Base-by-base conservation (phyloP, 2,329 filamentous ascomycete species). In the Elsinoe necatrix region DNA sequence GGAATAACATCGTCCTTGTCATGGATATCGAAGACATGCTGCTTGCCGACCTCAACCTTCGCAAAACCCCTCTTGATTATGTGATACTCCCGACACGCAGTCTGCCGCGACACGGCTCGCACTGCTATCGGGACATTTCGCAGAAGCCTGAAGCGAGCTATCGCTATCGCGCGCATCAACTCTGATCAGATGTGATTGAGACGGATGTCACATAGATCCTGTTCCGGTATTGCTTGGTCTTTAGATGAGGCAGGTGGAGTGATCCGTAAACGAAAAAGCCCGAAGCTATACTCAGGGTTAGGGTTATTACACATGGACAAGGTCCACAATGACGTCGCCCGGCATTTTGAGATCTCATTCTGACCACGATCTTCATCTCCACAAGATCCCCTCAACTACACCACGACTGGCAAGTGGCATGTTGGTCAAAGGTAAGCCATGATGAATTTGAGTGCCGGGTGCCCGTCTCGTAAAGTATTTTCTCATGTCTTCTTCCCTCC, bases 21-120 rank as follows among this genome's bases (percentile, higher is more conserved):
- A 62, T 77, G 74, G 29, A 64, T 58, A 31, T 51, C 51, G 35
- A 29, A 37, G 54, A 64, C 62, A 11, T 59, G 59, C 29, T 69
- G 64, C 9, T 63, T 57, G 14, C 60, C 55, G 20, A 58, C 58
- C 14, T 45, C 41, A 9, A 56, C 54, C 16, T 47, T 56, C 11
- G 54, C 54, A 25, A 47, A 56, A 1, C 54, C 41, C 20, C 54
- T 39, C 16, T 18, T 47, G 11, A 41, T 37, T 14, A 47, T 48
- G 12, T 35, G 39, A 11, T 23, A 48, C 2, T 21, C n/a, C n/a
- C 29, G 14, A 14, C 4, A 4, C 3, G 54, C 25, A 18, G 23
- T 12, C 23, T 7, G 39, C 31, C 54, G 18, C 9, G 27, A 21
- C 16, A 37, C 16, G 20, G 41, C 23, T 21, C 25, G 41, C 18